Percentiles rank a stretch among this genome's conserved stretches.
These are phyloP conservation scores for Crataegus laevigata DNA, from an alignment of 306 rosid species.

Conservation along the genomic window DNA sequence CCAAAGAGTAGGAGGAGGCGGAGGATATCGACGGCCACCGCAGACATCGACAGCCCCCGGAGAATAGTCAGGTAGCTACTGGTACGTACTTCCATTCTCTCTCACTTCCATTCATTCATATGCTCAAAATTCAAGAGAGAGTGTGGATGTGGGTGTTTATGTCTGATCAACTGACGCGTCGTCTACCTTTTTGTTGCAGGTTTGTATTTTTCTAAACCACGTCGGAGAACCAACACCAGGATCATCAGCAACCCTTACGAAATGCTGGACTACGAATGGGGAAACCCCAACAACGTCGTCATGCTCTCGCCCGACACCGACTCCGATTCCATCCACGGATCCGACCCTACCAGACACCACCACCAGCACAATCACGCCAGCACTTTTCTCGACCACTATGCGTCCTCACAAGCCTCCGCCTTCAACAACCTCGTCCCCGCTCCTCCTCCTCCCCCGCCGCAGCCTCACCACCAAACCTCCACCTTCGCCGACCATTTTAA, in stretches of 20 bases:
- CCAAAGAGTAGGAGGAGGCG: too few relatives aligned
- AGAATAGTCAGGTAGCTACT: not conserved
- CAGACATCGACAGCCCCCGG: too few relatives aligned
- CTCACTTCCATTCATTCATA: not conserved
- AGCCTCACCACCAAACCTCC: not conserved
- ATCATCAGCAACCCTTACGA: not conserved
- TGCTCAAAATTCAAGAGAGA: not conserved
- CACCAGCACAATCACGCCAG: slow-evolving; percentile 8
- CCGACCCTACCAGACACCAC: slow-evolving; percentile 53
- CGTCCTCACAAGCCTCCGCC: slow-evolving; percentile 32
- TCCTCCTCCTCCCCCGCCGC: slow-evolving; percentile 14
- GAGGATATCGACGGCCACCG: too few relatives aligned
- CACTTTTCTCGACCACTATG: slow-evolving; percentile 43
- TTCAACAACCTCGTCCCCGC: slow-evolving; percentile 22
- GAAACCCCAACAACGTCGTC: slow-evolving; percentile 57
- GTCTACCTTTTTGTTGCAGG: not conserved
- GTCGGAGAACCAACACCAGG: not conserved
- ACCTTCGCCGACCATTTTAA: slow-evolving; percentile 26
- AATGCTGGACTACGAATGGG: slow-evolving; percentile 97
- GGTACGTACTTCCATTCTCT: not conserved
- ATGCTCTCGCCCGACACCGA: slow-evolving; percentile 59
- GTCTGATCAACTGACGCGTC: not conserved
- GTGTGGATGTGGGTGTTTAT: not conserved
- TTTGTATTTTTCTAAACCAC: not conserved
- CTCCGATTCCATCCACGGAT: not conserved